Conservation (phyloP, 805 yeast genomes). For the Teunomyces atbi region DNA sequence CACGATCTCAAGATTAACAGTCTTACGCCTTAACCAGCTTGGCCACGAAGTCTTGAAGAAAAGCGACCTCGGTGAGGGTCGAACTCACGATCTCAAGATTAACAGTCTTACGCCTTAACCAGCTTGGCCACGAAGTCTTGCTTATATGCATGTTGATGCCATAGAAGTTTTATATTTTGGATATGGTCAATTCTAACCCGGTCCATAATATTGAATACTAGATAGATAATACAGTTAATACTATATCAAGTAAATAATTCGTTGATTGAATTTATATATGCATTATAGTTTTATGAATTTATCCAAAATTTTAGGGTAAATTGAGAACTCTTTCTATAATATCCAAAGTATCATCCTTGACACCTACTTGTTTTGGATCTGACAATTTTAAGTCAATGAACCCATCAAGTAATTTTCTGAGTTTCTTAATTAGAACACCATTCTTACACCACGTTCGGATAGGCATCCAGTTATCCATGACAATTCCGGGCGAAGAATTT, state of each 20-base stretch:
- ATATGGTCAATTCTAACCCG: no score
- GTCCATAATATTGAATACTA: no score
- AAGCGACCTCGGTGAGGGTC: no score
- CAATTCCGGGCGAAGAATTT: constrained; percentile 74
- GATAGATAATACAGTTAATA: no score
- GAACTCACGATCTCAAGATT: no score
- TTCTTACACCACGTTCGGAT: constrained; percentile 91
- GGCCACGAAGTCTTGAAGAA: no score
- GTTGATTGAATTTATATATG: background rate
- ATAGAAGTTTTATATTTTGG: background rate
- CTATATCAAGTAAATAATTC: no score
- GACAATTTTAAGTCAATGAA: constrained; percentile 62
- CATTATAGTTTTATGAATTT: background rate
- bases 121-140: constrained; percentile 17
- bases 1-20: no score
- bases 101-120: no score
- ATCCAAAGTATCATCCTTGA: constrained; percentile 8
- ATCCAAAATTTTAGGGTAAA: background rate
- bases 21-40: no score
- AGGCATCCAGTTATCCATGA: constrained; percentile 87
- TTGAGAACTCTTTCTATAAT: constrained; percentile 8
- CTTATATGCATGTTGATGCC: background rate
- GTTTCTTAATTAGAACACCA: constrained; percentile 75
- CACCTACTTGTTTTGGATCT: constrained; percentile 18
- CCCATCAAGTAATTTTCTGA: constrained; percentile 64